Conservation (phyloP, 1,284 basidiomycete species). For the Butyriboletus pseudospeciosus region DNA sequence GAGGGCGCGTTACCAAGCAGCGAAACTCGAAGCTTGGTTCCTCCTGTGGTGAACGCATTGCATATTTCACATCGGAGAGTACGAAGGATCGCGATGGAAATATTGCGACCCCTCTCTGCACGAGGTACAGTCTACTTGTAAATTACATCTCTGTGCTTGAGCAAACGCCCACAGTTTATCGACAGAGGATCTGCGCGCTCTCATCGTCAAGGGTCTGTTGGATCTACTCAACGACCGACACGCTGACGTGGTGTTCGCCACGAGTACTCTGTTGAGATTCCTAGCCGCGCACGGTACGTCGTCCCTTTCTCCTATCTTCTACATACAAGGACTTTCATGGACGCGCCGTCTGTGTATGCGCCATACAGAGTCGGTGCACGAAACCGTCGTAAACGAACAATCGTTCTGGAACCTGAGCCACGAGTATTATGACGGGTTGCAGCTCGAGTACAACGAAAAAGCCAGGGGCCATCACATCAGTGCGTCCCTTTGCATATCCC, state of each 20-base stretch:
- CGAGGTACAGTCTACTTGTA: conserved; percentile 7
- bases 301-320: neutral
- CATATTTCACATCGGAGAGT: conserved; percentile 14
- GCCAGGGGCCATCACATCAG: conserved; percentile 10
- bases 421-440: conserved; percentile 19
- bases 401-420: conserved; percentile 17
- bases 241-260: conserved; percentile 17
- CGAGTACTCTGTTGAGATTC: conserved; percentile 11
- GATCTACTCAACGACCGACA: conserved; percentile 16
- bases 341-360: neutral
- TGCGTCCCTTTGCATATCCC: conserved; percentile 1
- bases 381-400: conserved; percentile 10
- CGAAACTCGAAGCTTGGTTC: conserved; percentile 9
- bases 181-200: conserved; percentile 7
- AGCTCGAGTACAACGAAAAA: conserved; percentile 14
- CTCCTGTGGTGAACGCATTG: conserved; percentile 16
- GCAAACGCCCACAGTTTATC: neutral
- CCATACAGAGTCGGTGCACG: conserved; percentile 17
- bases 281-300: conserved; percentile 19
- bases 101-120: conserved; percentile 11
- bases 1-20: neutral
- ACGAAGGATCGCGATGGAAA: conserved; percentile 14
- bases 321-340: neutral
- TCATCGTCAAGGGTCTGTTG: conserved; percentile 13
- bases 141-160: neutral